These are phyloP conservation scores for Lachancea cidri DNA, from an alignment of 805 yeast genomes.

Conservation along the genomic window DNA sequence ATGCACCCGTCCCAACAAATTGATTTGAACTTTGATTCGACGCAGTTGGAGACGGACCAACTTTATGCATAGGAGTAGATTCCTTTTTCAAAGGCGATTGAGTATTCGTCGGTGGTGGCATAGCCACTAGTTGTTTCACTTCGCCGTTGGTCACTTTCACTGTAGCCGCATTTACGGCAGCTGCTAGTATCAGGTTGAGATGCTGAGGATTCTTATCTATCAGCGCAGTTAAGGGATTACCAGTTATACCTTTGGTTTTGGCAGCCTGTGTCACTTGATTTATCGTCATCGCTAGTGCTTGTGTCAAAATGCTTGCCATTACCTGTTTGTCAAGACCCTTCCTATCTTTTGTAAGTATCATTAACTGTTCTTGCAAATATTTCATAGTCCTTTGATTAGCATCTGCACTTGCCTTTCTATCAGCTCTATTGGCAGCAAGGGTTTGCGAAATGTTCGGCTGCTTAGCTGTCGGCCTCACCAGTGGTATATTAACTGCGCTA, in stretches of 20 bases:
- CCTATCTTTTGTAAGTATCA: slow-evolving; percentile 71
- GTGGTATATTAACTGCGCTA: slow-evolving; percentile 4
- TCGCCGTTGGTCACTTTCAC: slow-evolving; percentile 52
- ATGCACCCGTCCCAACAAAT: neutral
- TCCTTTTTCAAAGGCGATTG: slow-evolving; percentile 1
- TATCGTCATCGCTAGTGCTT: slow-evolving; percentile 88
- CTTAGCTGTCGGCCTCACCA: slow-evolving; percentile 14
- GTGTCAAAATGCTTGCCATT: slow-evolving; percentile 79
- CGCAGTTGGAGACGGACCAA: neutral
- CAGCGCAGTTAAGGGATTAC: slow-evolving; percentile 70
- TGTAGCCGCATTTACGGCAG: slow-evolving; percentile 77
- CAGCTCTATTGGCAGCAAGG: slow-evolving; percentile 29
- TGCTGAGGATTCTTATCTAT: slow-evolving; percentile 80
- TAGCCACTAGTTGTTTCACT: slow-evolving; percentile 38
- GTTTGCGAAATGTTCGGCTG: slow-evolving; percentile 35
- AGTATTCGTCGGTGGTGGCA: slow-evolving; percentile 21
- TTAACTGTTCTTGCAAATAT: slow-evolving; percentile 80
- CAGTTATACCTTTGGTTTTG: slow-evolving; percentile 73
- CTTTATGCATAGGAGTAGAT: slow-evolving; percentile 4
- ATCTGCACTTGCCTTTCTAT: slow-evolving; percentile 25
- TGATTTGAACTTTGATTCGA: neutral
- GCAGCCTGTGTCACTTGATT: slow-evolving; percentile 88
- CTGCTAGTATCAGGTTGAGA: slow-evolving; percentile 69
- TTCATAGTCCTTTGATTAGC: slow-evolving; percentile 58
- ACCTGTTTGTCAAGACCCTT: slow-evolving; percentile 74